A percentile compares a stretch with the other conserved stretches of the same genome.
Evolutionary conservation across 1,139 yeast species (phyloP).

Genomic region (Hansenula sp.): DNA sequence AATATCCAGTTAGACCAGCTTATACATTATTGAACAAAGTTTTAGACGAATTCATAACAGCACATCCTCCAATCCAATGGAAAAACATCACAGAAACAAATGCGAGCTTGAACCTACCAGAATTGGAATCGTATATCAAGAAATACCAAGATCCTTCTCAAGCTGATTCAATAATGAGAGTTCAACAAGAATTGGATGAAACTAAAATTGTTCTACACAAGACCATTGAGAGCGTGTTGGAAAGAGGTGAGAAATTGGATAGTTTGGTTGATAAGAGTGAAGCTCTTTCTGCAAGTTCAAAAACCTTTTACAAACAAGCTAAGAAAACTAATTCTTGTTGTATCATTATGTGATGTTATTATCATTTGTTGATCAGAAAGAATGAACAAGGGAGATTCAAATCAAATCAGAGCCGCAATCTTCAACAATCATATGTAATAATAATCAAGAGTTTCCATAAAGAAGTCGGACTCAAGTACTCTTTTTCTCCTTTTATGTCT

Average conservation of each 20-base stretch:
- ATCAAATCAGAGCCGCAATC: too few relatives aligned
- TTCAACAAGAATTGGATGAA: conserved; percentile 96
- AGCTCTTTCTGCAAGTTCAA: conserved; percentile 81
- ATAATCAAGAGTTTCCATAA: too few relatives aligned
- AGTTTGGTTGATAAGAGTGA: conserved; percentile 93
- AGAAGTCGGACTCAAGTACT: neutral
- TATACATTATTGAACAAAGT: conserved; percentile 88
- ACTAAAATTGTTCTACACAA: conserved; percentile 95
- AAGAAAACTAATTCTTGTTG: conserved; percentile 97
- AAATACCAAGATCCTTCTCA: conserved; percentile 96
- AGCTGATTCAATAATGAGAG: conserved; percentile 96
- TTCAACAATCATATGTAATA: too few relatives aligned
- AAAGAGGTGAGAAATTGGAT: conserved; percentile 95
- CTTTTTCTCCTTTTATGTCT: neutral
- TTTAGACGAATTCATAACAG: conserved; percentile 82
- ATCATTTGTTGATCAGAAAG: too few relatives aligned
- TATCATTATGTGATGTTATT: conserved; percentile 70
- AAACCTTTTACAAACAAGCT: conserved; percentile 96
- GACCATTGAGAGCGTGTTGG: conserved; percentile 90
- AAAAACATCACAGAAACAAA: conserved; percentile 45
- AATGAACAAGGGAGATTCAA: too few relatives aligned
- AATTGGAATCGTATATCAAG: conserved; percentile 64
- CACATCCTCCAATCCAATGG: conserved; percentile 81
- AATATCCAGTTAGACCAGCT: conserved; percentile 97
- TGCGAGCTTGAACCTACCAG: conserved; percentile 49